Evolutionary conservation across 2,329 filamentous ascomycete genomes (phyloP).

Genomic region (Fusarium torreyae): DNA sequence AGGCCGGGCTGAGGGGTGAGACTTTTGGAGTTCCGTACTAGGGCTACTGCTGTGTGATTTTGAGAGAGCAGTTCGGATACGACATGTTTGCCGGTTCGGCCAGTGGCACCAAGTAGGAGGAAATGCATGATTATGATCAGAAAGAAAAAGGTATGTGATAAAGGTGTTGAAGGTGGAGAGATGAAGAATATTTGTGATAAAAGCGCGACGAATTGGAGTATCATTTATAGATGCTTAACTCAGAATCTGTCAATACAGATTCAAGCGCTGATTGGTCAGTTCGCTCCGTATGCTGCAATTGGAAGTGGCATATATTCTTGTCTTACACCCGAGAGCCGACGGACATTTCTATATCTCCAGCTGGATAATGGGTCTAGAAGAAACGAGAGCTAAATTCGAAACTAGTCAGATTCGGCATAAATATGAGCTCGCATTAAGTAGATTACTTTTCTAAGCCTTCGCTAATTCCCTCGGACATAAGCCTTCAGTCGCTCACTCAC

Average conservation of each 20-base stretch:
- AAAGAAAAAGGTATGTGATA: no score
- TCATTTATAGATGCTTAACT: constrained; percentile 21
- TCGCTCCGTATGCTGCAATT: constrained; percentile 30
- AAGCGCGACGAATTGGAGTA: neutral
- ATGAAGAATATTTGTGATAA: neutral
- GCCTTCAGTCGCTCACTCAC: constrained; percentile 52
- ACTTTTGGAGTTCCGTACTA: constrained; percentile 54
- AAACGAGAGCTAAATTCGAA: no score
- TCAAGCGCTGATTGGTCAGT: constrained; percentile 30
- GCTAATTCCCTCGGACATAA: constrained; percentile 37
- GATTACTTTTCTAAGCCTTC: no score
- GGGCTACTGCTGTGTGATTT: constrained; percentile 57
- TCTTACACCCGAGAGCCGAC: neutral
- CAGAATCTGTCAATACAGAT: neutral
- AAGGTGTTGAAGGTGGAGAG: no score
- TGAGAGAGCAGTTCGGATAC: constrained; percentile 57
- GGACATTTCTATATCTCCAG: no score
- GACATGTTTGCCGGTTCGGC: constrained; percentile 61
- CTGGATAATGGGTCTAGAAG: no score
- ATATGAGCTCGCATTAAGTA: no score
- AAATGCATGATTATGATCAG: constrained; percentile 53
- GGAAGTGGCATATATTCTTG: neutral
- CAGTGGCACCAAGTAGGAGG: constrained; percentile 61
- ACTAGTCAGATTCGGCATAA: no score
- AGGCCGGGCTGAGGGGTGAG: constrained; percentile 46